phyloP scores from a whole-genome alignment of 2,329 filamentous ascomycete genomes.

The Lachnellula arida region DNA sequence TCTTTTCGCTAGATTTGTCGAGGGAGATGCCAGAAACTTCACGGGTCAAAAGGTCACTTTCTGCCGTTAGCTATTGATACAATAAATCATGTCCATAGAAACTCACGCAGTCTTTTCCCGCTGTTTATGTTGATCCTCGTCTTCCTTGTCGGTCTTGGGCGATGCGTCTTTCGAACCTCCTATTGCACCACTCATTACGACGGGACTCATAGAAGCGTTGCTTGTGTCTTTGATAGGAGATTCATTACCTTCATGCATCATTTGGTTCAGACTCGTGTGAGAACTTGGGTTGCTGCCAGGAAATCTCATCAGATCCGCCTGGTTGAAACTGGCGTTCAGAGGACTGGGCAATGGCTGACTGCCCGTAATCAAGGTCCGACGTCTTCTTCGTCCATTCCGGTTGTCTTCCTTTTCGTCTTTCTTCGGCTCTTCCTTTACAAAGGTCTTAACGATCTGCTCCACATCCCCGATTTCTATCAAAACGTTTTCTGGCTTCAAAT shows the following conservation, averaged over 20 bases:
- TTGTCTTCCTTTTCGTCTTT: slow-evolving; percentile 80
- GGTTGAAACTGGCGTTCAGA: slow-evolving; percentile 85
- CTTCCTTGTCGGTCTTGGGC: slow-evolving; percentile 44
- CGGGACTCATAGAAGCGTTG: slow-evolving; percentile 35
- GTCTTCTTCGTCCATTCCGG: slow-evolving; percentile 81
- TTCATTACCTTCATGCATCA: slow-evolving; percentile 71
- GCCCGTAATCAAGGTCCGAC: slow-evolving; percentile 92
- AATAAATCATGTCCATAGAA: background rate
- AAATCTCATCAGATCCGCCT: slow-evolving; percentile 62
- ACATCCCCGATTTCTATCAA: slow-evolving; percentile 98
- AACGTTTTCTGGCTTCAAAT: slow-evolving; percentile 96
- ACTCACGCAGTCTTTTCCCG: slow-evolving; percentile 92
- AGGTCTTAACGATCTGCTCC: slow-evolving; percentile 95
- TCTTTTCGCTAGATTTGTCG: slow-evolving; percentile 69
- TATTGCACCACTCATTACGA: slow-evolving; percentile 53
- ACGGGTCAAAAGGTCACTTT: slow-evolving; percentile 79
- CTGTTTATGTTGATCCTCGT: slow-evolving; percentile 68
- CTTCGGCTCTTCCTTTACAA: slow-evolving; percentile 72
- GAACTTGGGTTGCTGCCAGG: slow-evolving; percentile 54
- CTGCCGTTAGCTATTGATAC: slow-evolving; percentile 9
- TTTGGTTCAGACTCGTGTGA: slow-evolving; percentile 75
- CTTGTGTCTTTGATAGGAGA: slow-evolving; percentile 35
- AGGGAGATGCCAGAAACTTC: slow-evolving; percentile 94
- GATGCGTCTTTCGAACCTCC: slow-evolving; percentile 39
- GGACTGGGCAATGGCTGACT: slow-evolving; percentile 95